A percentile compares a stretch with the other conserved stretches of the same genome.
Evolutionary conservation across 2,329 filamentous ascomycete species (phyloP).

Genomic region (Arthrinium phaeospermum): DNA sequence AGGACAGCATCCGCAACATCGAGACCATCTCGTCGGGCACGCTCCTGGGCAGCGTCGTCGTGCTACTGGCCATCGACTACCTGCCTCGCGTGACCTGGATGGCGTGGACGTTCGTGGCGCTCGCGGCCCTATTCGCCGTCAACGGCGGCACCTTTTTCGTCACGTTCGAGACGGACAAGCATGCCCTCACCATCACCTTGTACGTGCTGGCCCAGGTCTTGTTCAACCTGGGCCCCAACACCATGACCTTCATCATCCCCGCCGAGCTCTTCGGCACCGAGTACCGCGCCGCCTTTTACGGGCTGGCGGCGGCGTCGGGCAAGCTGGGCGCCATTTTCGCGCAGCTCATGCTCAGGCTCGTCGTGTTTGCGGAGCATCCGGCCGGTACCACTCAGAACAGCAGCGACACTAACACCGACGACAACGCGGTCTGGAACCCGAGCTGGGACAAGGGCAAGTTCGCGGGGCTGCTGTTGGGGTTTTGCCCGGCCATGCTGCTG

Average conservation of each 20-base stretch:
- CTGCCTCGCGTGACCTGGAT: constrained; percentile 34
- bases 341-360: constrained; percentile 48
- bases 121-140: constrained; percentile 32
- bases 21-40: constrained; percentile 31
- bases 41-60: constrained; percentile 30
- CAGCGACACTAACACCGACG: background rate
- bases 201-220: constrained; percentile 59
- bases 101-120: constrained; percentile 33
- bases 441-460: constrained; percentile 22
- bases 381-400: too few species aligned
- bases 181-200: constrained; percentile 49
- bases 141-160: constrained; percentile 34
- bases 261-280: constrained; percentile 69
- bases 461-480: constrained; percentile 30
- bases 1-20: constrained; percentile 31
- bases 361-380: constrained; percentile 21
- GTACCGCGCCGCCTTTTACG: constrained; percentile 66
- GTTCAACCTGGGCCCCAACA: constrained; percentile 62
- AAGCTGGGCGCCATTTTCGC: constrained; percentile 63
- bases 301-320: constrained; percentile 64
- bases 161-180: constrained; percentile 29
- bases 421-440: background rate
- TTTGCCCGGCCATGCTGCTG: constrained; percentile 31
- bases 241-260: constrained; percentile 67
- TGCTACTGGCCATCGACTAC: constrained; percentile 33